Evolutionary conservation across 805 yeast species (phyloP).

Genomic region (Pichia californica): DNA sequence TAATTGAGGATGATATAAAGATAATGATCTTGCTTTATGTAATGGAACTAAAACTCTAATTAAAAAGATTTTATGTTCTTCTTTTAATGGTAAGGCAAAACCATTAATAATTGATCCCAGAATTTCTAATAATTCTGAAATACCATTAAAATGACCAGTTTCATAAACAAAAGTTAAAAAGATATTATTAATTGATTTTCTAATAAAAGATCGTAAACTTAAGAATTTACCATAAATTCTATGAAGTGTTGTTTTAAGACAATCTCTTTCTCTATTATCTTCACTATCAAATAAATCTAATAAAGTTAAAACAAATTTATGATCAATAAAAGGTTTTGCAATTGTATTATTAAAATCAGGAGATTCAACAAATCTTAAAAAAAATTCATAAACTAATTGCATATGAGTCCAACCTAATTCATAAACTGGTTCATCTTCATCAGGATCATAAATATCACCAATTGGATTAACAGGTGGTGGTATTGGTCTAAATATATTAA

Average conservation of each 20-base stretch:
- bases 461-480: conserved; percentile 98
- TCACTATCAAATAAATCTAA: conserved; percentile 92
- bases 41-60: conserved; percentile 83
- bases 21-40: conserved; percentile 84
- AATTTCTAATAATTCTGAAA: conserved; percentile 90
- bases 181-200: conserved; percentile 87
- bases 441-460: conserved; percentile 95
- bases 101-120: conserved; percentile 96
- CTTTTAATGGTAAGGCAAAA: conserved; percentile 93
- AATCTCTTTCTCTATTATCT: conserved; percentile 94
- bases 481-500: conserved; percentile 86
- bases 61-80: conserved; percentile 89
- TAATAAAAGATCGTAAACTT: conserved; percentile 80
- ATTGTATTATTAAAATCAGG: conserved; percentile 90
- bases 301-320: conserved; percentile 71
- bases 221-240: conserved; percentile 94
- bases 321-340: conserved; percentile 93
- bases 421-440: conserved; percentile 95
- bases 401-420: conserved; percentile 99
- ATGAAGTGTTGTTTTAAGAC: conserved; percentile 89
- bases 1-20: conserved; percentile 91
- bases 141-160: conserved; percentile 92
- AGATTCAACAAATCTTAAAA: conserved; percentile 84
- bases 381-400: conserved; percentile 94
- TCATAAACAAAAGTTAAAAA: conserved; percentile 91